Conservation (phyloP, 2,329 filamentous ascomycete genomes). For the Cercospora sojina region DNA sequence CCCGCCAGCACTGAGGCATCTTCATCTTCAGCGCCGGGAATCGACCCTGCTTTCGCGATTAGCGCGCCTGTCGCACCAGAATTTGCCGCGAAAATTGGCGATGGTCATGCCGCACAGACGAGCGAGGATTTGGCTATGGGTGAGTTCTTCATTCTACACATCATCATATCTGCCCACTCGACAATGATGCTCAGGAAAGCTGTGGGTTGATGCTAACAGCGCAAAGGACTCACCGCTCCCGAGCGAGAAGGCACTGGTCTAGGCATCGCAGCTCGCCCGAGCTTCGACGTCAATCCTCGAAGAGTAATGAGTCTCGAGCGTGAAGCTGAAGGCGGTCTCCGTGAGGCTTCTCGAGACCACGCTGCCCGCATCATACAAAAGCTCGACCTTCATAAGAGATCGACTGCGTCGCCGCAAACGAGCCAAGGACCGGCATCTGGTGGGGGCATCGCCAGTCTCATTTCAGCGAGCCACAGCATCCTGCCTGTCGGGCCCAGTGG, state of each 20-base stretch:
- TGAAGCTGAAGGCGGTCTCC: conserved; percentile 51
- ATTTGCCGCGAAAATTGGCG: conserved; percentile 77
- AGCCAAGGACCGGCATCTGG: conserved; percentile 43
- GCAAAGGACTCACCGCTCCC: conserved; percentile 40
- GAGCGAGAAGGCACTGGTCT: conserved; percentile 42
- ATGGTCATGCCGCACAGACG: conserved; percentile 59
- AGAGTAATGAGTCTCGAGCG: conserved; percentile 51
- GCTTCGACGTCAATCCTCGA: conserved; percentile 65
- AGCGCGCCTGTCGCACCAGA: conserved; percentile 84
- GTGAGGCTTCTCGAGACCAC: conserved; percentile 75
- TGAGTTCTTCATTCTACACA: conserved; percentile 37
- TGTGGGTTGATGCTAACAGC: neutral
- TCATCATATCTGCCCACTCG: neutral
- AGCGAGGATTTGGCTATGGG: conserved; percentile 64
- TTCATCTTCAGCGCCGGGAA: conserved; percentile 44
- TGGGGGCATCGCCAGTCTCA: conserved; percentile 76
- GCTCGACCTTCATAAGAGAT: conserved; percentile 82
- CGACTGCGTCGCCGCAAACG: conserved; percentile 50
- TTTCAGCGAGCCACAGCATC: conserved; percentile 78
- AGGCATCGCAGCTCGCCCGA: conserved; percentile 60
- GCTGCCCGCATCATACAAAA: conserved; percentile 89
- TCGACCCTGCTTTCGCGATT: conserved; percentile 83
- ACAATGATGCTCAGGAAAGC: neutral
- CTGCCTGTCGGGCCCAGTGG: conserved; percentile 62
- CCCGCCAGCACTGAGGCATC: conserved; percentile 54